phyloP scores from a whole-genome alignment of 2,329 filamentous ascomycete species.

The Aspergillus fructus region DNA sequence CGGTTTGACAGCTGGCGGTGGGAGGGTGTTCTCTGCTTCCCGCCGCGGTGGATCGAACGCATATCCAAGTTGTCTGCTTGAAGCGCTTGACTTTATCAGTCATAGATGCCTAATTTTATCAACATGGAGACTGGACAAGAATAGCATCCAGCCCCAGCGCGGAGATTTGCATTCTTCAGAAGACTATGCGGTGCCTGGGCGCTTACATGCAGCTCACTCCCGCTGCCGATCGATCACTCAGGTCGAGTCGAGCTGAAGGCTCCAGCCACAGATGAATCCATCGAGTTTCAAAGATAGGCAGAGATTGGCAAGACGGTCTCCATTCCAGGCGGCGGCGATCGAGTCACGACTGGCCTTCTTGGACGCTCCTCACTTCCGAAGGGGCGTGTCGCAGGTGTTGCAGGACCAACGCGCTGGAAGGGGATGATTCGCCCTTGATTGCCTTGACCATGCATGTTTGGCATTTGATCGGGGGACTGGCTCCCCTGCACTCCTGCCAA shows the following conservation, averaged over 20 bases:
- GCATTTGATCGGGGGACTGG: constrained; percentile 13
- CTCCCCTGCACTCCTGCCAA: constrained; percentile 10
- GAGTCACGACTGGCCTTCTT: not conserved
- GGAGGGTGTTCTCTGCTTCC: constrained; percentile 25
- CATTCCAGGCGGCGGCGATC: not conserved
- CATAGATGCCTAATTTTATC: not conserved
- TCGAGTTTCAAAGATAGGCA: constrained; percentile 7
- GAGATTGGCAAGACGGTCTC: not conserved
- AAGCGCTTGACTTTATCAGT: not conserved
- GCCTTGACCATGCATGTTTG: constrained; percentile 11
- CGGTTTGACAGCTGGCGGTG: not conserved
- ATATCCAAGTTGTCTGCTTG: not conserved
- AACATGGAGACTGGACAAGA: constrained; percentile 3
- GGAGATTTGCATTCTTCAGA: constrained; percentile 1
- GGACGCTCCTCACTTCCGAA: not conserved
- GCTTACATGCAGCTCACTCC: constrained; percentile 10
- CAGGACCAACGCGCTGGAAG: constrained; percentile 11
- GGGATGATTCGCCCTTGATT: constrained; percentile 17
- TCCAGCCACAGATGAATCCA: constrained; percentile 3
- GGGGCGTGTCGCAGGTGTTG: constrained; percentile 12
- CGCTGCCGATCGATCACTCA: constrained; percentile 11
- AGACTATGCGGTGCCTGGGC: not conserved
- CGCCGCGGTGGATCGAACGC: constrained; percentile 1
- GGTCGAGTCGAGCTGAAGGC: constrained; percentile 7
- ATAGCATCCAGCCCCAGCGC: constrained; percentile 8